Conservation (phyloP, 176 grass and related monocot species). For the Aechmea fasciata region DNA sequence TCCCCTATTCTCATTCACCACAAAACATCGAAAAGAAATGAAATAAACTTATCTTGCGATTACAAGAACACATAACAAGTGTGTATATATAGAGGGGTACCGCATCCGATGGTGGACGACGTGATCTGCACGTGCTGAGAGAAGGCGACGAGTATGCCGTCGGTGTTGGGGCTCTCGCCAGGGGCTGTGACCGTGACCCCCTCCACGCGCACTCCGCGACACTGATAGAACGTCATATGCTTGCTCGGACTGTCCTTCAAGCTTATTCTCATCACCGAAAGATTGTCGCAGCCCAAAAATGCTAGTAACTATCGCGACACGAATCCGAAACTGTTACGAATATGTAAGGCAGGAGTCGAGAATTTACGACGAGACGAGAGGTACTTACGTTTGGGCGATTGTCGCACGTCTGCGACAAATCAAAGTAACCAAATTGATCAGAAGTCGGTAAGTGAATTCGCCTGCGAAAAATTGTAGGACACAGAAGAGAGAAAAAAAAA, state of each 20-base stretch:
- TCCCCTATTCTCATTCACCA: background rate
- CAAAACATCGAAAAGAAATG: background rate
- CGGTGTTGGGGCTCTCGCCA: slow-evolving; percentile 60
- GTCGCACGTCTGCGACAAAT: slow-evolving; percentile 25
- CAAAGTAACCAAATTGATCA: slow-evolving; percentile 17
- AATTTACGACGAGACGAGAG: background rate
- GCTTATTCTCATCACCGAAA: slow-evolving; percentile 29
- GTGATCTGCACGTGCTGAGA: slow-evolving; percentile 34
- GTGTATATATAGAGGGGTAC: slow-evolving; percentile 16
- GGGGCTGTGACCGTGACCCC: slow-evolving; percentile 34
- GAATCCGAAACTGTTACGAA: background rate
- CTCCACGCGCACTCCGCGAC: slow-evolving; percentile 20
- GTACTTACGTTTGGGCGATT: slow-evolving; percentile 48
- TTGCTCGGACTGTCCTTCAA: slow-evolving; percentile 42
- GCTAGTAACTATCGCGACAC: slow-evolving; percentile 25
- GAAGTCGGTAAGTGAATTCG: no score
- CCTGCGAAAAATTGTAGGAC: no score
- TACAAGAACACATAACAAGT: background rate
- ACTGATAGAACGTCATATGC: slow-evolving; percentile 43
- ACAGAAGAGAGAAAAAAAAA: no score
- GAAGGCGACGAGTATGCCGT: slow-evolving; percentile 36
- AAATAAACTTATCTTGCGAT: background rate
- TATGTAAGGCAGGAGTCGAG: no score
- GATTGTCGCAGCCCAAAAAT: slow-evolving; percentile 32
- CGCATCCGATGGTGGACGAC: slow-evolving; percentile 28